Percentiles rank a stretch among this genome's conserved stretches.
These are phyloP conservation scores for Hemileccinum rubropunctum DNA, from an alignment of 768 basidiomycete genomes.

Conservation along the genomic window DNA sequence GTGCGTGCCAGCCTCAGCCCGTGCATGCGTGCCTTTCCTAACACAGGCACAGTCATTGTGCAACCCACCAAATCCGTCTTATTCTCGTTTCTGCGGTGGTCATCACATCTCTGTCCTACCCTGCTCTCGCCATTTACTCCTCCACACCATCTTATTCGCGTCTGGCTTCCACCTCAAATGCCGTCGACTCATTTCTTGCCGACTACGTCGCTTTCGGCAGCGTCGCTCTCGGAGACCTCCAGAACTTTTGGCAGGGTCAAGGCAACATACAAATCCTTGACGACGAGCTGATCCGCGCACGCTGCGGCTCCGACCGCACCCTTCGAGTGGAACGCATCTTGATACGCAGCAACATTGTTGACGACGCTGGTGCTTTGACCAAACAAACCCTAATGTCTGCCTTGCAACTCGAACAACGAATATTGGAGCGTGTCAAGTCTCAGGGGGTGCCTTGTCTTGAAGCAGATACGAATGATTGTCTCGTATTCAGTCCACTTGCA, in stretches of 20 bases:
- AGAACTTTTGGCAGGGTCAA: constrained; percentile 69
- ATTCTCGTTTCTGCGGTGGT: constrained; percentile 86
- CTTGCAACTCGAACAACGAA: constrained; percentile 58
- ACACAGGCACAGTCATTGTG: constrained; percentile 63
- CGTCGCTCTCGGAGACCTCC: constrained; percentile 59
- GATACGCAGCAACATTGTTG: constrained; percentile 49
- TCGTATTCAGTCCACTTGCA: constrained; percentile 68
- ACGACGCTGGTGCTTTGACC: constrained; percentile 52
- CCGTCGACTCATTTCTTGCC: constrained; percentile 63
- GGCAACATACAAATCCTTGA: constrained; percentile 60
- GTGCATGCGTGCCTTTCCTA: not conserved
- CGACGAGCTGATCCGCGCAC: constrained; percentile 68
- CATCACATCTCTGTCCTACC: constrained; percentile 86
- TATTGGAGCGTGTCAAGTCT: constrained; percentile 44
- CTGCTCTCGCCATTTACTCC: constrained; percentile 82
- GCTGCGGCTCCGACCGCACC: constrained; percentile 66
- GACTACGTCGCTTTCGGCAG: constrained; percentile 51
- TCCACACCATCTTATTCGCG: constrained; percentile 64
- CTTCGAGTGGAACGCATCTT: constrained; percentile 78
- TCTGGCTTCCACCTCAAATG: constrained; percentile 49
- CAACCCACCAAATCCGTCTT: constrained; percentile 86
- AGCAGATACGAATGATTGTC: constrained; percentile 51
- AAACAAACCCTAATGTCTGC: constrained; percentile 61
- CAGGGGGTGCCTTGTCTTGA: constrained; percentile 53
- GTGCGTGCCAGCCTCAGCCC: constrained; percentile 46